Base-by-base conservation (phyloP, 139 green algal genomes). In the Chlamydomonas urium region DNA sequence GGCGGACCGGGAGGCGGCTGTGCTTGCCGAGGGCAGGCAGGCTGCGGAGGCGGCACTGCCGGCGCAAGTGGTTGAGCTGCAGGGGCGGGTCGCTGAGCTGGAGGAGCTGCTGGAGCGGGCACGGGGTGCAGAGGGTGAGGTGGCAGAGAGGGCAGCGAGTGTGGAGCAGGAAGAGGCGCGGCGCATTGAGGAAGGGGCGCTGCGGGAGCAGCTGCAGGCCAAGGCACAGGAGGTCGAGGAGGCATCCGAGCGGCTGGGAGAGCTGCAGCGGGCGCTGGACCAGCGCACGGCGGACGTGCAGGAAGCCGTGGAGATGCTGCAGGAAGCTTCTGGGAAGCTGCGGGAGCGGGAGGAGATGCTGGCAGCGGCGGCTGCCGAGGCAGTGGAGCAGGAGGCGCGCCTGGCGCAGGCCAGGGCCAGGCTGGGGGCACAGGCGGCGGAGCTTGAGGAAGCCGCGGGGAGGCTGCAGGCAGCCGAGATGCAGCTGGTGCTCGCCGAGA, bases 251-350 rank as follows among this genome's bases (percentile, higher is more conserved):
- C n/a, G n/a, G n/a, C 10, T 50, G 8, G 42, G 14, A 24, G 10
- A 24, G 42, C 42, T 24, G 42, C 42, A 50, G 42, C 8, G 14
- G 42, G 10, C 14, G 42, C n/a, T n/a, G n/a, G n/a, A n/a, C n/a
- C n/a, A n/a, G n/a, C n/a, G n/a, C n/a, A n/a, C n/a, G n/a, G n/a
- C 42, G 42, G 14, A 50, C 42, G 10, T 50, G 42, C 10, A 8
- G 42, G 42, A 50, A 50, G 42, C 42, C 14, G 14, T 50, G 10
- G 10, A 50, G 42, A 50, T 8, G 42, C 42, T 50, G 42, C 42
- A 63, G 26, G 53, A 63, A 63, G 53, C 53, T 26, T 17, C 24
- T 6, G 29, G 53, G 53, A 63, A 63, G 53, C 53, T 63, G 53
- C 53, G 29, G 53, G 53, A 63, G n/a, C n/a, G n/a, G n/a, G n/a